These are phyloP conservation scores for Platanus orientalis DNA, from an alignment of 164 flowering plant species.

Conservation along the genomic window DNA sequence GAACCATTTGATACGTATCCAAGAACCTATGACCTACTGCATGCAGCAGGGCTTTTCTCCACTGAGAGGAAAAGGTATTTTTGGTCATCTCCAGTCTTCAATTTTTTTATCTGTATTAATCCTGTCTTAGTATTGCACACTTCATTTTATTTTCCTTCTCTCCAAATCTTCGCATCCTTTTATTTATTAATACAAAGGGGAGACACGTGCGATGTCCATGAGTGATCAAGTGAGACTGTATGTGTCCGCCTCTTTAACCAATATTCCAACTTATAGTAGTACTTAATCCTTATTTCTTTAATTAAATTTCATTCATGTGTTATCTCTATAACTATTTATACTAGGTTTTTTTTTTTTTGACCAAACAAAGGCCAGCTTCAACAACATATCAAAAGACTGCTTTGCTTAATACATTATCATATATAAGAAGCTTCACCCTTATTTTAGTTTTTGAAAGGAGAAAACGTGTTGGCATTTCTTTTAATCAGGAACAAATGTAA, in stretches of 20 bases:
- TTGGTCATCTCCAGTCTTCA: not conserved
- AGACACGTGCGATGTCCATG: no score
- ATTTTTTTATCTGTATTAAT: not conserved
- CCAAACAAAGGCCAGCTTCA: no score
- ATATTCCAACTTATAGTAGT: no score
- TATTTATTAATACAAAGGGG: not conserved
- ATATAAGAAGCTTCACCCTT: not conserved
- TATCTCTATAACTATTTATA: no score
- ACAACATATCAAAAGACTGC: no score
- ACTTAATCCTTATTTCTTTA: no score
- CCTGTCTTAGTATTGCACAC: not conserved
- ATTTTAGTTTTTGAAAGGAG: no score
- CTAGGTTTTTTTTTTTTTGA: no score
- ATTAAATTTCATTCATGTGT: no score
- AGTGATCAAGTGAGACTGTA: no score
- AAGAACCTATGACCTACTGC: slow-evolving; percentile 79
- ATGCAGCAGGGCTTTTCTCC: slow-evolving; percentile 79
- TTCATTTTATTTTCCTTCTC: not conserved
- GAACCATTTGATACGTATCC: slow-evolving; percentile 90
- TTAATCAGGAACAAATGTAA: slow-evolving; percentile 41
- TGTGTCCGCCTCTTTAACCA: no score
- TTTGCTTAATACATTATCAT: no score
- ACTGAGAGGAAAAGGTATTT: slow-evolving; percentile 64
- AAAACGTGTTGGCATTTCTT: not conserved
- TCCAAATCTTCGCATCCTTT: not conserved